A percentile compares a stretch with the other conserved stretches of the same genome.
These are phyloP conservation scores for Phycomyces blakesleeanus DNA, from an alignment of 192 early-diverging fungal species.

Conservation along the genomic window DNA sequence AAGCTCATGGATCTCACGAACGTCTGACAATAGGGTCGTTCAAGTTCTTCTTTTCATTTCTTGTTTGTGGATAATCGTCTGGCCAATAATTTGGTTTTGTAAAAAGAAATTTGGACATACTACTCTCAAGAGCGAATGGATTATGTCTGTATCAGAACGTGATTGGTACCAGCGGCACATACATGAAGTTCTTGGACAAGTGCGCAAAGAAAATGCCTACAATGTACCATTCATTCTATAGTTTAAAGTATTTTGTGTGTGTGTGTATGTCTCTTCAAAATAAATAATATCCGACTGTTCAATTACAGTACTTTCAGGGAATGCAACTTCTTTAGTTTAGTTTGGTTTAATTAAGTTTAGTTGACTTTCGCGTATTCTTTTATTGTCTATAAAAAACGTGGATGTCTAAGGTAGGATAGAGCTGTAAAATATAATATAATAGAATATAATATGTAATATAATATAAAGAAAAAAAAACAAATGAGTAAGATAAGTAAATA, in stretches of 20 bases:
- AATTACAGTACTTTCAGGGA: too few relatives aligned
- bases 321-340: too few relatives aligned
- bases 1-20: constrained; percentile 22
- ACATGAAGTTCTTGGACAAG: constrained; percentile 20
- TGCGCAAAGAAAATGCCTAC: not conserved
- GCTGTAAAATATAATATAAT: too few relatives aligned
- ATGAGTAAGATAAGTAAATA: too few relatives aligned
- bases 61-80: constrained; percentile 45
- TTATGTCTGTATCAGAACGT: constrained; percentile 23
- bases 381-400: too few relatives aligned
- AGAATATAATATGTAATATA: too few relatives aligned
- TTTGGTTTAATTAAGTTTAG: too few relatives aligned
- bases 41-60: constrained; percentile 37
- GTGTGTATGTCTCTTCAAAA: not conserved
- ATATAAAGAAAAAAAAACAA: too few relatives aligned
- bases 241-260: not conserved
- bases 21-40: constrained; percentile 18
- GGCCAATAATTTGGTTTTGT: constrained; percentile 23
- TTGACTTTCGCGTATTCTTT: too few relatives aligned
- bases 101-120: constrained; percentile 25
- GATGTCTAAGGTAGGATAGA: too few relatives aligned
- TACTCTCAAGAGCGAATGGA: constrained; percentile 28
- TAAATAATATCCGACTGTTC: not conserved
- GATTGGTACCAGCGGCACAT: constrained; percentile 31
- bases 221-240: constrained; percentile 12